These are phyloP conservation scores for Pseudogymnoascus sp. DNA, from an alignment of 2,329 filamentous ascomycete species.

Conservation along the genomic window DNA sequence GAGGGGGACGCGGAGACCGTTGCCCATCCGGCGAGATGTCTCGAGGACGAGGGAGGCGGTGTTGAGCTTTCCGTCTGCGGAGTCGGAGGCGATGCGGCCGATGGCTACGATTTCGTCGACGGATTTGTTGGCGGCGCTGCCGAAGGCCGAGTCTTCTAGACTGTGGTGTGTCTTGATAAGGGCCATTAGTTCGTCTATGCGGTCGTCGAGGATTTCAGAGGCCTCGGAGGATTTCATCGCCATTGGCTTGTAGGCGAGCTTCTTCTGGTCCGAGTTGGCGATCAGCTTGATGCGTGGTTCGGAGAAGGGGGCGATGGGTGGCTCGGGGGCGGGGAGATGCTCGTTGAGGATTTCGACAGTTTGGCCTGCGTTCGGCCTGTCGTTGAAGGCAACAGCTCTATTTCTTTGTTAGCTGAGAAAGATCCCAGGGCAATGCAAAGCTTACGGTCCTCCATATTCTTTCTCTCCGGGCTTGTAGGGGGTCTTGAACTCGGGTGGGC, in stretches of 20 bases:
- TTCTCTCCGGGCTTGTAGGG: conserved; percentile 26
- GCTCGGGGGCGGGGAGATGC: conserved; percentile 59
- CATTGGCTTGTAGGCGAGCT: conserved; percentile 85
- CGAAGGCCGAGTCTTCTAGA: conserved; percentile 74
- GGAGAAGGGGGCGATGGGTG: conserved; percentile 63
- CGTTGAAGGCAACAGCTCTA: conserved; percentile 61
- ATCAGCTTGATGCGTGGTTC: conserved; percentile 78
- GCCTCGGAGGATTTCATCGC: conserved; percentile 91
- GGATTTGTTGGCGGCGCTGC: conserved; percentile 77
- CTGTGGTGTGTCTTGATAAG: conserved; percentile 67
- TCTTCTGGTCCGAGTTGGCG: conserved; percentile 81
- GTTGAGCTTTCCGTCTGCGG: conserved; percentile 79
- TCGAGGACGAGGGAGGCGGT: conserved; percentile 79
- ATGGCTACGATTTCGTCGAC: conserved; percentile 84
- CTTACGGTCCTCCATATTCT: conserved; percentile 22
- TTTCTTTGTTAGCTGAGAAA: background rate
- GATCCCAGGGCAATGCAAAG: background rate
- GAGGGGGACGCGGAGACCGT: conserved; percentile 72
- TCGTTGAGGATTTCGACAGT: conserved; percentile 76
- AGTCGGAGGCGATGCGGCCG: conserved; percentile 84
- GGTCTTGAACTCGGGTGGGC: conserved; percentile 39
- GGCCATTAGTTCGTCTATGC: conserved; percentile 82
- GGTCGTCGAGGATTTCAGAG: conserved; percentile 87
- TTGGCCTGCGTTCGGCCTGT: conserved; percentile 73
- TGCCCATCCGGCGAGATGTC: conserved; percentile 75